These are phyloP conservation scores for Rhizophagus clarus DNA, from an alignment of 192 early-diverging fungal species.

Conservation along the genomic window DNA sequence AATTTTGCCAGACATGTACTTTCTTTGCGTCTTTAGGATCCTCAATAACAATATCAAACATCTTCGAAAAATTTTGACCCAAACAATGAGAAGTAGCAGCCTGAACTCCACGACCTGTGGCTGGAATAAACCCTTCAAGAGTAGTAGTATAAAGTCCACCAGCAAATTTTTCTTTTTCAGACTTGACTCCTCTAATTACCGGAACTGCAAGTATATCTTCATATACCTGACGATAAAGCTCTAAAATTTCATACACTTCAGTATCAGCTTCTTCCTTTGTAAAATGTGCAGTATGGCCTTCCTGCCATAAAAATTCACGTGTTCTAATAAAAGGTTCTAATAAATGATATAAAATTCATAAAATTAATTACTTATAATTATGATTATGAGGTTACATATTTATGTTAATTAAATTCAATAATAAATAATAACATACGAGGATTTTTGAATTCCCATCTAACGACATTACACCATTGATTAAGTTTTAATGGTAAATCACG, in stretches of 20 bases:
- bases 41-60: conserved; percentile 95
- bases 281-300: conserved; percentile 97
- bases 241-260: conserved; percentile 90
- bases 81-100: conserved; percentile 98
- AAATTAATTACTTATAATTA: background rate
- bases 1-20: conserved; percentile 95
- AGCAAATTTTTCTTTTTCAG: conserved; percentile 99
- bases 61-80: conserved; percentile 99
- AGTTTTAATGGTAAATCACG: conserved; percentile 95
- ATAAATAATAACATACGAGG: conserved; percentile 63
- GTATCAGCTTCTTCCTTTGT: conserved; percentile 83
- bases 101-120: conserved; percentile 97
- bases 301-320: conserved; percentile 99
- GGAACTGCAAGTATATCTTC: conserved; percentile 97
- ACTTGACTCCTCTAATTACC: conserved; percentile 95
- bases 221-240: conserved; percentile 95
- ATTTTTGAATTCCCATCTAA: conserved; percentile 99
- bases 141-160: conserved; percentile 98
- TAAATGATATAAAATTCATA: conserved; percentile 2
- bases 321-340: conserved; percentile 97
- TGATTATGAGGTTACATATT: background rate
- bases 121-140: conserved; percentile 95
- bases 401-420: background rate
- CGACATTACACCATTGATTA: conserved; percentile 99
- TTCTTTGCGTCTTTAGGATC: conserved; percentile 78